A percentile compares a stretch with the other conserved stretches of the same genome.
Evolutionary conservation across 1,284 basidiomycete species (phyloP).

Genomic region (Ustilago crameri): DNA sequence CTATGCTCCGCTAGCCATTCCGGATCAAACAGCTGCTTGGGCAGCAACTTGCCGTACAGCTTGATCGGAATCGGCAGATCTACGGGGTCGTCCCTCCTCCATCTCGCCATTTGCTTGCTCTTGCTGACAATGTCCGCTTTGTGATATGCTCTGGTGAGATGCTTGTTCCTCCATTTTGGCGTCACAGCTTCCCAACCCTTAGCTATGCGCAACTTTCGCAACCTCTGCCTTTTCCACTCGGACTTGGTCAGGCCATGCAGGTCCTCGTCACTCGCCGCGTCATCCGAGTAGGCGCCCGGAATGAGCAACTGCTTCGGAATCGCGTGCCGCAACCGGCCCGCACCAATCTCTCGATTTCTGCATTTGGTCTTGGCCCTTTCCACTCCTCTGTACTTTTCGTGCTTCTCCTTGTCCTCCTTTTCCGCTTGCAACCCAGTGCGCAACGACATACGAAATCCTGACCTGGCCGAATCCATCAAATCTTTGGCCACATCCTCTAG

Average conservation of each 20-base stretch:
- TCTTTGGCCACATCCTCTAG: conserved; percentile 57
- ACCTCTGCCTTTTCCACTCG: conserved; percentile 47
- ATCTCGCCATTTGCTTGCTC: conserved; percentile 53
- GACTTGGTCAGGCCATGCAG: conserved; percentile 49
- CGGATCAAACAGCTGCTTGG: conserved; percentile 46
- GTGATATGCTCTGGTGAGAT: conserved; percentile 50
- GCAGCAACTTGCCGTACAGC: conserved; percentile 47
- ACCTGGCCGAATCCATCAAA: conserved; percentile 52
- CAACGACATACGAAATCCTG: conserved; percentile 52
- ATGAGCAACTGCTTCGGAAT: conserved; percentile 53
- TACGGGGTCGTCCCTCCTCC: conserved; percentile 50
- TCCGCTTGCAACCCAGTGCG: conserved; percentile 49
- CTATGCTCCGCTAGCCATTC: conserved; percentile 49
- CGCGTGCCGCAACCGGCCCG: conserved; percentile 37
- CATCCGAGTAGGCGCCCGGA: conserved; percentile 53
- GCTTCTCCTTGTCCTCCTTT: conserved; percentile 56
- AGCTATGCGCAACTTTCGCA: conserved; percentile 47
- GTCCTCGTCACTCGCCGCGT: conserved; percentile 58
- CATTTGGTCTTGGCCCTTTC: conserved; percentile 52
- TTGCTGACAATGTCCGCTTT: conserved; percentile 54
- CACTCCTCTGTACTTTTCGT: conserved; percentile 50
- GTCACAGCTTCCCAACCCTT: conserved; percentile 55
- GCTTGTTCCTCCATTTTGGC: conserved; percentile 54
- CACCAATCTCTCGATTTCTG: conserved; percentile 53
- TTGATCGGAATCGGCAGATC: conserved; percentile 54